Evolutionary conservation across 2,329 filamentous ascomycete genomes (phyloP).

Genomic region (Neoscytalidium dimidiatum): DNA sequence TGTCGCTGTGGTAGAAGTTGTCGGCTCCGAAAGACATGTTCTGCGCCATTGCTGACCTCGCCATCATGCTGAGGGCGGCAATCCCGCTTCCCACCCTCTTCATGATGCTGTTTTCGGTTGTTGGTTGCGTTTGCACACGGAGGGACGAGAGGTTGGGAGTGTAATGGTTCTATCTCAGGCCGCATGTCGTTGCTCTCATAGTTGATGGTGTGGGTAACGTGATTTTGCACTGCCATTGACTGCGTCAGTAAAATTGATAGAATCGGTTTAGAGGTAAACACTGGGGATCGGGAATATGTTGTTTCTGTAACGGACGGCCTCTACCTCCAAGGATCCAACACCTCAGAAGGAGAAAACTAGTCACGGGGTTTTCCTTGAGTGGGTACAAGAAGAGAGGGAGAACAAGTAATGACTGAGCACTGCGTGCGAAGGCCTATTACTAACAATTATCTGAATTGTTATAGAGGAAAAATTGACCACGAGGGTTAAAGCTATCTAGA

Average conservation of each 20-base stretch:
- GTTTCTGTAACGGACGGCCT: no score
- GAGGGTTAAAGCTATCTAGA: no score
- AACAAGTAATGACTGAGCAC: no score
- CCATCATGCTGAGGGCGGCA: neutral
- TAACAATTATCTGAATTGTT: no score
- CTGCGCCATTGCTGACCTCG: conserved; percentile 14
- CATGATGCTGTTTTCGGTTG: neutral
- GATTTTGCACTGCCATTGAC: neutral
- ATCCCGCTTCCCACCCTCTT: neutral
- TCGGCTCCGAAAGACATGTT: conserved; percentile 24
- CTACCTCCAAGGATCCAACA: no score
- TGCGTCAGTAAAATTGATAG: neutral
- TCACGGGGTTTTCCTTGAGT: no score
- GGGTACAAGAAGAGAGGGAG: no score
- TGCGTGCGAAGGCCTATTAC: no score
- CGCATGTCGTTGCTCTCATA: neutral
- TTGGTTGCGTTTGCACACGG: neutral
- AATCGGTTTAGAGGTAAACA: neutral
- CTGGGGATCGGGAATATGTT: no score
- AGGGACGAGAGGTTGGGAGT: no score
- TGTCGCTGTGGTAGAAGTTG: conserved; percentile 24
- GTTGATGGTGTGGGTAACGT: neutral
- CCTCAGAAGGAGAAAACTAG: no score
- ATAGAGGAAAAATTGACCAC: no score
- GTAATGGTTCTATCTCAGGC: neutral